Evolutionary conservation across 2,329 filamentous ascomycete species (phyloP).

Genomic region (Harringtonia aguacate): DNA sequence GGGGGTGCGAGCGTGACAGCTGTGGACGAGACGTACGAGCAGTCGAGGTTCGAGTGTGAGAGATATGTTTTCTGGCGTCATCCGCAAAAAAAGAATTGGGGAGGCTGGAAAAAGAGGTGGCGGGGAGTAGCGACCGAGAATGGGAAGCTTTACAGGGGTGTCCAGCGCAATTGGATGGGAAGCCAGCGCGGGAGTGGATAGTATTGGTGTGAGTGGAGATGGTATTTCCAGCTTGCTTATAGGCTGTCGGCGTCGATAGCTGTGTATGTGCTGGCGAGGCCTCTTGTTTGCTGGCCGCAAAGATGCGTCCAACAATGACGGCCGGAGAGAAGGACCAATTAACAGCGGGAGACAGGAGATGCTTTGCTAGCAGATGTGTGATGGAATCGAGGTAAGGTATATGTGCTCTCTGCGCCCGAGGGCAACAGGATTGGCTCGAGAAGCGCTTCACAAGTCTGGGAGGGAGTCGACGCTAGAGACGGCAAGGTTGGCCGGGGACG

Average conservation of each 20-base stretch:
- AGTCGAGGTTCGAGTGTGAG: background rate
- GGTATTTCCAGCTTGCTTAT: conserved; percentile 8
- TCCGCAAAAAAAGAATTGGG: conserved; percentile 11
- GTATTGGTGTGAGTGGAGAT: conserved; percentile 7
- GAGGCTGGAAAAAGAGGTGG: conserved; percentile 14
- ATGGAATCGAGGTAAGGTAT: no score
- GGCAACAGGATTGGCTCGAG: no score
- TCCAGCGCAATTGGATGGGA: conserved; percentile 2
- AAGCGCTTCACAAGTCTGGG: no score
- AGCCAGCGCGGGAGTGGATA: conserved; percentile 2
- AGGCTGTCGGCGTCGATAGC: conserved; percentile 5
- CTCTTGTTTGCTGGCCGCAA: background rate
- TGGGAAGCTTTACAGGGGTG: conserved; percentile 9
- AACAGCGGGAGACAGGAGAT: no score
- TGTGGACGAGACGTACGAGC: background rate
- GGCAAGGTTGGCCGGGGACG: background rate
- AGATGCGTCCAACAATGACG: background rate
- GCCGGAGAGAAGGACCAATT: background rate
- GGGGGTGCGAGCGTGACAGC: background rate
- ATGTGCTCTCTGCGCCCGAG: no score
- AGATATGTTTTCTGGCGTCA: conserved; percentile 10
- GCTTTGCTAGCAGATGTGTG: no score
- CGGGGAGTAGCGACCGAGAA: conserved; percentile 8
- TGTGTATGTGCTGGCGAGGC: background rate
- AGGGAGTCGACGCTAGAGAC: no score